Base-by-base conservation (phyloP, 352 stramenopile genomes). In the Saprolegnia parasitica region DNA sequence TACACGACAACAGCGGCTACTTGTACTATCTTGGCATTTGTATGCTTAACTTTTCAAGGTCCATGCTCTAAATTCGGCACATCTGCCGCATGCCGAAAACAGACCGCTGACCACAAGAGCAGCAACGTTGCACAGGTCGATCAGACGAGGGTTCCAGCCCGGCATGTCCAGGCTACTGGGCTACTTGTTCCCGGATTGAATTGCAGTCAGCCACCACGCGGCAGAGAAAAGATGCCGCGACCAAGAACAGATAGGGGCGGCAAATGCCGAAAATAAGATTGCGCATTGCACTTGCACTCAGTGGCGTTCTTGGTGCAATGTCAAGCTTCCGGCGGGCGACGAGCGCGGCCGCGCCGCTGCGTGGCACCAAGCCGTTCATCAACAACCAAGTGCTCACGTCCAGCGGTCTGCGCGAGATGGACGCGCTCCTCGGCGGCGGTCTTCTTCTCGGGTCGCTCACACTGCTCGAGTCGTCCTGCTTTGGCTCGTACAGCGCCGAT, bases 321-420 rank as follows among this genome's bases (percentile, higher is more conserved):
- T 70, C 63, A 35, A 70, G 46, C 63, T 70, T 70, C 32, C 63
- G 63, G 16, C 45, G 63, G 35, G 63, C 63, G 11, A 39, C 15
- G 42, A n/a, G 29, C 13, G 54, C 62, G 15, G 24, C 40, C 23
- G n/a, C 35, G 3, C 40, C 35, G 21, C 39, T 79, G 56, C 72
- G 75, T n/a, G 81, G 81, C 55, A 81, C 79, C 4, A 87, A 88
- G 58, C 79, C 83, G 15, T 91, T 91, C 40, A 58, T 89, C 45
- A 89, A 91, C 68, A 81, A 81, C 0, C 81, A 89, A 64, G 78
- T 78, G 32, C 74, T 91, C 3, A 65, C 86, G 16, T 88, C 81
- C 16, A 79, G 77, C 1, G 83, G 83, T 9, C 67, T 88, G 13
- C 72, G 71, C 20, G 74, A 89, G 52, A 58, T 91, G 45, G 83